These are phyloP conservation scores for Trichophyton verrucosum DNA, from an alignment of 2,329 filamentous ascomycete genomes.

Conservation along the genomic window DNA sequence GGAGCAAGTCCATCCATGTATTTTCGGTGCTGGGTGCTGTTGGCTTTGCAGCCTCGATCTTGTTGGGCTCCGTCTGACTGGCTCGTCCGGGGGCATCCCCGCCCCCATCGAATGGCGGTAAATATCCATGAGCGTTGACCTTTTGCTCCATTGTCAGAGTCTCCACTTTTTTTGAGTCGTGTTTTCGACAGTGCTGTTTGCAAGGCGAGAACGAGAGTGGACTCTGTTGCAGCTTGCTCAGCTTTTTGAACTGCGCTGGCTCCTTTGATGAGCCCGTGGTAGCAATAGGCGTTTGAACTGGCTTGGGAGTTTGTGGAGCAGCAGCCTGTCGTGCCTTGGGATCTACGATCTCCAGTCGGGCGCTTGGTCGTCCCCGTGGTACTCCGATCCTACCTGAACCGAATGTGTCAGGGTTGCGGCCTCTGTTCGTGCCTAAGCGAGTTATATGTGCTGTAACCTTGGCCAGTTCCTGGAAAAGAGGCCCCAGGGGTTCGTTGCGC, in stretches of 20 bases:
- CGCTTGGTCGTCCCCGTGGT: neutral
- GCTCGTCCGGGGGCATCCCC: slow-evolving; percentile 10
- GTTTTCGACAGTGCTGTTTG: slow-evolving; percentile 13
- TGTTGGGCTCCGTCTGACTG: neutral
- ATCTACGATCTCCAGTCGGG: neutral
- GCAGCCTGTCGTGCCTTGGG: neutral
- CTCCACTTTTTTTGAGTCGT: slow-evolving; percentile 18
- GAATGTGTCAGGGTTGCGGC: neutral
- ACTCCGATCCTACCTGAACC: neutral
- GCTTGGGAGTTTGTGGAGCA: neutral
- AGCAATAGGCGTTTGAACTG: neutral
- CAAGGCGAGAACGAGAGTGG: slow-evolving; percentile 17
- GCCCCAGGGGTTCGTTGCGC: slow-evolving; percentile 19
- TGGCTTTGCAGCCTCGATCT: neutral
- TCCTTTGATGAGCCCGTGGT: neutral
- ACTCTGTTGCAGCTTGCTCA: slow-evolving; percentile 1
- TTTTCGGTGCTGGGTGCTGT: neutral
- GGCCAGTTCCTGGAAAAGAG: slow-evolving; percentile 20
- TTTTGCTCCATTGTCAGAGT: slow-evolving; percentile 20
- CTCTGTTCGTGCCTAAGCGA: neutral
- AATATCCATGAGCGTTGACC: slow-evolving; percentile 21
- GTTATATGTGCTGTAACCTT: slow-evolving; percentile 11
- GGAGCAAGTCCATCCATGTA: slow-evolving; percentile 2
- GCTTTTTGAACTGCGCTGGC: neutral
- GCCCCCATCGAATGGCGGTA: slow-evolving; percentile 22